Base-by-base conservation (phyloP, 768 basidiomycete genomes). In the Xanthoconium stramineum region DNA sequence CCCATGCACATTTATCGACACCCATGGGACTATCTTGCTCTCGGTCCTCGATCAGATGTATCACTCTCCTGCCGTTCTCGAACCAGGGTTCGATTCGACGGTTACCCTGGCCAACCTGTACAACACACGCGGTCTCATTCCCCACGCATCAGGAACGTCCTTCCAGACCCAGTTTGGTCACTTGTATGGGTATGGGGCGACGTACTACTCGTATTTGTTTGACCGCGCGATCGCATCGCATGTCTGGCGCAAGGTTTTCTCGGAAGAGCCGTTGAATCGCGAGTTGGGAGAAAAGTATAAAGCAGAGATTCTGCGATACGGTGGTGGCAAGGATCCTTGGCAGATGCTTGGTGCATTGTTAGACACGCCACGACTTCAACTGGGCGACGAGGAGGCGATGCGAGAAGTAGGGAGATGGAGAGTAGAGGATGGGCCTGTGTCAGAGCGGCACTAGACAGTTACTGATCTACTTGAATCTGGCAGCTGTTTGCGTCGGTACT, bases 121-220 rank as follows among this genome's bases (percentile, higher is more conserved):
- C 44, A 80, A 85, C 37, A 75, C 80, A 0, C 83, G 85, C 2
- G 93, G 93, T 1, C 76, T 96, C 42, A 86, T 97, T 28, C 92
- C 93, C 0, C 83, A 91, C 53, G 92, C 94, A 0, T 74, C 78
- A 0, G 90, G 89, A 0, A 98, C 95, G 0, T 88, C 91, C 0
- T 94, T 94, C 79, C 97, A 98, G 66, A 94, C 94, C 0, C 93
- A 95, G 64, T 99, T 99, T 61, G 90, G 91, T 0, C 97, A 99
- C 69, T 75, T 99, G 6, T 95, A 89, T 65, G 94, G 95, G 3
- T 99, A 99, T 63, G 95, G 96, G 6, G 94, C 96, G 14, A 97
- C 94, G 0, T 99, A 99, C 69, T 99, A 99, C 65, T 94, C 94
- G 5, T 99, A 99, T 68, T 79, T 98, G 14, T 95, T 99, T 61